Evolutionary conservation across 495 filamentous ascomycete species (phyloP).

Genomic region (Penicillium turbatum): DNA sequence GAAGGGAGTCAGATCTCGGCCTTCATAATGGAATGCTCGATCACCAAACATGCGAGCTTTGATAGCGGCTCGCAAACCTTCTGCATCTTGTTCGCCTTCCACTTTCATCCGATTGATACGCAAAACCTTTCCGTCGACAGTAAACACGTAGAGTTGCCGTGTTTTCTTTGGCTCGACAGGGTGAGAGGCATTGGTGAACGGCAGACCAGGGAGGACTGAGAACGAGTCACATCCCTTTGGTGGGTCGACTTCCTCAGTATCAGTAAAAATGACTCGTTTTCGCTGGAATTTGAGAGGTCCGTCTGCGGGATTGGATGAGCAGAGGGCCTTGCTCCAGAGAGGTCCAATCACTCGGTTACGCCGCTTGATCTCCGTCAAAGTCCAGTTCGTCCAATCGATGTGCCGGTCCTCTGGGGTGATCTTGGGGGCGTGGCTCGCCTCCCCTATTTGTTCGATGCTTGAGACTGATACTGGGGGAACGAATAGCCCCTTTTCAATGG

Average conservation of each 20-base stretch:
- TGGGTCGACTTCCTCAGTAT: conserved; percentile 34
- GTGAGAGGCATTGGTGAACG: conserved; percentile 32
- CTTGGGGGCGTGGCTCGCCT: conserved; percentile 46
- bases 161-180: conserved; percentile 27
- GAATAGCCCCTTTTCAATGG: conserved; percentile 56
- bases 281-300: conserved; percentile 22
- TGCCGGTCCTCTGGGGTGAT: conserved; percentile 50
- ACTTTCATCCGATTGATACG: conserved; percentile 43
- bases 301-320: conserved; percentile 16
- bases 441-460: conserved; percentile 18
- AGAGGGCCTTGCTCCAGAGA: conserved; percentile 49
- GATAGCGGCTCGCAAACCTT: conserved; percentile 37
- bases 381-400: conserved; percentile 52
- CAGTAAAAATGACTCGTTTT: conserved; percentile 39
- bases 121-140: conserved; percentile 33
- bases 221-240: conserved; percentile 28
- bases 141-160: conserved; percentile 38
- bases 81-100: conserved; percentile 37
- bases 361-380: conserved; percentile 41
- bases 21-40: conserved; percentile 26
- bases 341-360: conserved; percentile 50
- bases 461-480: conserved; percentile 53
- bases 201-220: conserved; percentile 33
- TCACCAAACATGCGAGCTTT: conserved; percentile 42
- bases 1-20: conserved; percentile 33